Evolutionary conservation across 768 basidiomycete species (phyloP).

Genomic region (Inosperma sp.): DNA sequence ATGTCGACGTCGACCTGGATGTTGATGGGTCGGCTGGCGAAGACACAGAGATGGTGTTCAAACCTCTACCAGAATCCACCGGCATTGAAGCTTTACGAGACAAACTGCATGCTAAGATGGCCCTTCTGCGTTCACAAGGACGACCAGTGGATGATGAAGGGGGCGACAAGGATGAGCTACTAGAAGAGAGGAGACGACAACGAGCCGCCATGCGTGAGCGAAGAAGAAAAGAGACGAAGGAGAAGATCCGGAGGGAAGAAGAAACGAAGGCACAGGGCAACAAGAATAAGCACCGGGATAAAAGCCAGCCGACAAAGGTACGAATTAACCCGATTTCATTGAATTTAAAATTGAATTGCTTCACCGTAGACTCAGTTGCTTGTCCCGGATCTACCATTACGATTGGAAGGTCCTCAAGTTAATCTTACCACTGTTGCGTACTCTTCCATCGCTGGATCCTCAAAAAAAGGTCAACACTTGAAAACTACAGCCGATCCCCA

Average conservation of each 20-base stretch:
- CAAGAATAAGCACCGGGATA: conserved; percentile 35
- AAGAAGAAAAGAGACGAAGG: conserved; percentile 79
- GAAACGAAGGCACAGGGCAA: conserved; percentile 52
- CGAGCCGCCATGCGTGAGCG: conserved; percentile 81
- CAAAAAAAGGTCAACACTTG: conserved; percentile 47
- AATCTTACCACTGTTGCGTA: conserved; percentile 66
- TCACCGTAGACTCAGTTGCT: conserved; percentile 59
- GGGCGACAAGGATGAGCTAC: conserved; percentile 70
- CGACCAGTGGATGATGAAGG: conserved; percentile 34
- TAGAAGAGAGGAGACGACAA: conserved; percentile 74
- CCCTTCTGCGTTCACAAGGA: conserved; percentile 50
- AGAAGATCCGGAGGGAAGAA: conserved; percentile 67
- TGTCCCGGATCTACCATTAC: conserved; percentile 50
- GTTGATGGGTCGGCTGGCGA: conserved; percentile 29
- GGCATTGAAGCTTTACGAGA: conserved; percentile 63
- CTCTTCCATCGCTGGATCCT: conserved; percentile 51
- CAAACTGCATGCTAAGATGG: conserved; percentile 74
- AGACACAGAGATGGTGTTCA: conserved; percentile 33
- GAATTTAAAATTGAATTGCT: background rate
- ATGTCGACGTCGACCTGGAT: too few species aligned
- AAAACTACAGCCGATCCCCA: conserved; percentile 76
- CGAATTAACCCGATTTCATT: conserved; percentile 12
- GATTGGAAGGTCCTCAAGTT: conserved; percentile 32
- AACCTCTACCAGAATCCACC: conserved; percentile 61
- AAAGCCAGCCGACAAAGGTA: conserved; percentile 54